phyloP scores from a whole-genome alignment of 2,329 filamentous ascomycete genomes.

The Pezicula radicicola region DNA sequence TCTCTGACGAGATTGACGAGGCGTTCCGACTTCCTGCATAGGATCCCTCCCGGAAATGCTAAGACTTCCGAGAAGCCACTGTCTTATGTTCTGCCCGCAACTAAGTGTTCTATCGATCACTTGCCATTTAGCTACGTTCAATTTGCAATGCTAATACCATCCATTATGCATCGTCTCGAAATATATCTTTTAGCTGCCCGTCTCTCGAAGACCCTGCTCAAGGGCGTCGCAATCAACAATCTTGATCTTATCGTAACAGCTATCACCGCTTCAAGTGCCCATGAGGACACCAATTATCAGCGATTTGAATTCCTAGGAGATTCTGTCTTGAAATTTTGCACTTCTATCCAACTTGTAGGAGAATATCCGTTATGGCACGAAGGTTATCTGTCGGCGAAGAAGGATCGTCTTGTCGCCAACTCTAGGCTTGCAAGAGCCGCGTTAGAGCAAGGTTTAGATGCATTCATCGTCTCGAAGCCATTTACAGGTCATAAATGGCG shows the following conservation, averaged over 20 bases:
- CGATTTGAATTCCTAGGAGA: conserved; percentile 86
- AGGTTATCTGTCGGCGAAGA: conserved; percentile 66
- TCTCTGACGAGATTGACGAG: conserved; percentile 47
- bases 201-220: conserved; percentile 54
- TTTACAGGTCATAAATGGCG: conserved; percentile 74
- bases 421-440: conserved; percentile 65
- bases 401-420: conserved; percentile 73
- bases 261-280: conserved; percentile 63
- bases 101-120: conserved; percentile 46
- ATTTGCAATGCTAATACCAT: conserved; percentile 66
- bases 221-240: conserved; percentile 49
- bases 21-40: conserved; percentile 58
- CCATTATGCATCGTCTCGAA: conserved; percentile 68
- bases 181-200: conserved; percentile 58
- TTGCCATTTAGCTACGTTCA: conserved; percentile 35
- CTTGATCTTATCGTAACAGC: conserved; percentile 61
- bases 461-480: conserved; percentile 64
- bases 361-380: conserved; percentile 68
- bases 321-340: conserved; percentile 72
- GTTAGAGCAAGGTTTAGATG: conserved; percentile 60
- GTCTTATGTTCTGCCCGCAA: conserved; percentile 40
- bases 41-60: conserved; percentile 1
- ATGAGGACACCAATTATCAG: conserved; percentile 69
- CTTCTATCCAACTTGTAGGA: conserved; percentile 61
- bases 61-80: conserved; percentile 35